Percentiles rank a stretch among this genome's conserved stretches.
phyloP scores from a whole-genome alignment of 768 basidiomycete genomes.

The Calvatia gigantea region DNA sequence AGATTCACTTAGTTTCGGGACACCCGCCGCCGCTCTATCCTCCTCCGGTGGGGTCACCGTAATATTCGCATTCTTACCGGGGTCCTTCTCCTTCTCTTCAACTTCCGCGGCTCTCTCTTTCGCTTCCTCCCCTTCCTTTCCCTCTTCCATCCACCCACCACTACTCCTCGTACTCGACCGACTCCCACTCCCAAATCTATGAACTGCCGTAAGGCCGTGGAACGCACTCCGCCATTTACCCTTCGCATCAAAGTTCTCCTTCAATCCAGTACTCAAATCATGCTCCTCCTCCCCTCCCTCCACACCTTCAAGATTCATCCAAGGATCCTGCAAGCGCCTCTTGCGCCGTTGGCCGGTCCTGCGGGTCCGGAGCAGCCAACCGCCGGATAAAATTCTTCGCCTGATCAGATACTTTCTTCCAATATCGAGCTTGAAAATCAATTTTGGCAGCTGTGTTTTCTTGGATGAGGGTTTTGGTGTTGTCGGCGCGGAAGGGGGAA shows the following conservation, averaged over 20 bases:
- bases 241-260: conserved; percentile 78
- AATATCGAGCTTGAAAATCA: conserved; percentile 91
- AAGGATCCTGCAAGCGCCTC: conserved; percentile 72
- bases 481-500: conserved; percentile 88
- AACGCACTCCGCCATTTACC: conserved; percentile 77
- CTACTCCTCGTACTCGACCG: conserved; percentile 10
- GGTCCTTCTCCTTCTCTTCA: conserved; percentile 17
- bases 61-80: conserved; percentile 39
- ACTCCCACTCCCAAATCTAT: conserved; percentile 31
- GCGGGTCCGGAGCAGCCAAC: conserved; percentile 70
- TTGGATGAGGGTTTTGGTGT: conserved; percentile 65
- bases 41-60: conserved; percentile 31
- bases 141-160: conserved; percentile 23
- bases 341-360: conserved; percentile 65
- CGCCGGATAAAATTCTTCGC: conserved; percentile 82
- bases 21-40: background rate
- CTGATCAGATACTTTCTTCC: conserved; percentile 82
- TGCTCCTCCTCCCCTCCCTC: conserved; percentile 50
- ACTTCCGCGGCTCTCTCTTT: conserved; percentile 17
- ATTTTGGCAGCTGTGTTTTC: conserved; percentile 86
- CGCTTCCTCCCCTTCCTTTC: conserved; percentile 28
- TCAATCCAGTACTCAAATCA: conserved; percentile 70
- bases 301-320: conserved; percentile 60
- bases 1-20: background rate
- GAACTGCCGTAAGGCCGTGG: conserved; percentile 39